These are phyloP conservation scores for Biscogniauxia sp. DNA, from an alignment of 2,329 filamentous ascomycete species.

Conservation along the genomic window DNA sequence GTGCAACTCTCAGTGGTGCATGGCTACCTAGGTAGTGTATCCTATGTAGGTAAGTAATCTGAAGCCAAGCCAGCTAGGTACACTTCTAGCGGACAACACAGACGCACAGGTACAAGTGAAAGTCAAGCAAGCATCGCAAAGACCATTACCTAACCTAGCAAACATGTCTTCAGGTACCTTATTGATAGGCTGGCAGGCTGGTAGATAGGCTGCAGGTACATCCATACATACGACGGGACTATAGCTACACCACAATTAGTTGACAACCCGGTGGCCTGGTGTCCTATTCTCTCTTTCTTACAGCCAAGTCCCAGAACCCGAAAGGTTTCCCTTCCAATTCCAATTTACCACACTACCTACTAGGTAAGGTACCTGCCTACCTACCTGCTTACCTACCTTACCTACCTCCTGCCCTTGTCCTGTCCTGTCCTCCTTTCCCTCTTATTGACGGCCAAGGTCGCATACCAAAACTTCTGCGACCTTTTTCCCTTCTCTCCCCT, in stretches of 20 bases:
- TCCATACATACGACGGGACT: too few relatives aligned
- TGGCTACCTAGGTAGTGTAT: neutral
- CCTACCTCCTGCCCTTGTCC: too few relatives aligned
- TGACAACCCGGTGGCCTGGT: neutral
- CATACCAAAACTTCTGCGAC: constrained; percentile 14
- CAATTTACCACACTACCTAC: neutral
- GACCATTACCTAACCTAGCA: neutral
- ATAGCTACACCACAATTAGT: neutral
- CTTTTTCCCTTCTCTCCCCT: constrained; percentile 18
- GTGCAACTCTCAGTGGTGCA: neutral
- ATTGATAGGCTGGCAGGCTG: too few relatives aligned
- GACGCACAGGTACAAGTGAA: constrained; percentile 7
- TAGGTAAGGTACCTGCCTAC: too few relatives aligned
- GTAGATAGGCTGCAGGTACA: too few relatives aligned
- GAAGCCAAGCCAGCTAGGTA: neutral
- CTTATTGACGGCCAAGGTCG: constrained; percentile 11
- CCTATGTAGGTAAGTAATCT: too few relatives aligned
- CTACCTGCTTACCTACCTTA: too few relatives aligned
- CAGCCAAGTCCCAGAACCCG: neutral
- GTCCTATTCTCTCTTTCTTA: neutral
- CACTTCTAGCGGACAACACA: neutral
- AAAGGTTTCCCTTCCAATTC: neutral
- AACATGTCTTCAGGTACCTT: neutral
- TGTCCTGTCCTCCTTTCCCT: constrained; percentile 8
- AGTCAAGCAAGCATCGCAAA: neutral